These are phyloP conservation scores for Gossypium longicalyx DNA, from an alignment of 345 rosid species.

Conservation along the genomic window DNA sequence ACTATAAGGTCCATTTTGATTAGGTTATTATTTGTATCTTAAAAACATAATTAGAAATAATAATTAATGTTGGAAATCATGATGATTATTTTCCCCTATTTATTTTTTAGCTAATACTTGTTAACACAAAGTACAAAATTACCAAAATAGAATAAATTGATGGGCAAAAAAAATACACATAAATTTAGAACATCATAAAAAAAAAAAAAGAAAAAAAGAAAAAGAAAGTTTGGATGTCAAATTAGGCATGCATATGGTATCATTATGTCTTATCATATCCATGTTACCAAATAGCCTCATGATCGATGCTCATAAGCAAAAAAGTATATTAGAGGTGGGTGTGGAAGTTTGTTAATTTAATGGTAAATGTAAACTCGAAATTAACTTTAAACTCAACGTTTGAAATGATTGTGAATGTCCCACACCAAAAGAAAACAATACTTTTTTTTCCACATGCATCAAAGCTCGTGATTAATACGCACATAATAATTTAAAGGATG, in stretches of 20 bases:
- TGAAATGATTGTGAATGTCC: constrained; percentile 10
- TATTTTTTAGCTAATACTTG: background rate
- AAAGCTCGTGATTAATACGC: too few relatives aligned
- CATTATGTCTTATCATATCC: background rate
- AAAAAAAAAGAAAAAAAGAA: background rate
- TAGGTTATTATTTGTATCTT: background rate
- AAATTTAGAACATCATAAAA: background rate
- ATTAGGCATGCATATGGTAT: background rate
- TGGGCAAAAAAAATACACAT: background rate
- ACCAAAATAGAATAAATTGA: background rate
- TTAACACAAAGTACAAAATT: background rate
- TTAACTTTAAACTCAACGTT: background rate
- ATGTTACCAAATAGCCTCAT: background rate
- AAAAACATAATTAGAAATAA: constrained; percentile 4
- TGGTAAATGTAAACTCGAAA: background rate
- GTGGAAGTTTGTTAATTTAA: background rate
- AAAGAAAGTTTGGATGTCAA: background rate
- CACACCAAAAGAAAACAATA: background rate
- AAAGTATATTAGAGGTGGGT: background rate
- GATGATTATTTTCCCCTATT: background rate
- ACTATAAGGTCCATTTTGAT: constrained; percentile 7
- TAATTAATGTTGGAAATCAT: background rate
- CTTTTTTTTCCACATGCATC: too few relatives aligned
- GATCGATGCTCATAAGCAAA: background rate
- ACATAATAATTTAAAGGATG: too few relatives aligned